Evolutionary conservation across 768 basidiomycete genomes (phyloP).

Genomic region (Amanita rimosa): DNA sequence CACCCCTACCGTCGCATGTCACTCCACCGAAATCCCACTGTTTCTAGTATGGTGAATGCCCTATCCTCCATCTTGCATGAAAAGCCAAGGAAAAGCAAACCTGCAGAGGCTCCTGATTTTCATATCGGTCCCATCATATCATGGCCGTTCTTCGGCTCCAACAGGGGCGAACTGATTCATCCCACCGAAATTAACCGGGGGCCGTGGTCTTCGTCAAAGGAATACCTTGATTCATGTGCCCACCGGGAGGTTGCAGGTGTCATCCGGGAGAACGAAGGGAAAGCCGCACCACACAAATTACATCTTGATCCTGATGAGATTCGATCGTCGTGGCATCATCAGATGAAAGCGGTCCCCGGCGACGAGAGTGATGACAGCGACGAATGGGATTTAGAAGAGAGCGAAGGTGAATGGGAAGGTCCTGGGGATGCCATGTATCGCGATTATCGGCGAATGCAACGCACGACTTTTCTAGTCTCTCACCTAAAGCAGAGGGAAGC

Average conservation of each 20-base stretch:
- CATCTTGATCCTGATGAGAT: conserved; percentile 80
- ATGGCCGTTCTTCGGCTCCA: conserved; percentile 86
- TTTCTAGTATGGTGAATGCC: conserved; percentile 18
- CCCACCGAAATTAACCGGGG: conserved; percentile 69
- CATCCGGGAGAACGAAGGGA: conserved; percentile 67
- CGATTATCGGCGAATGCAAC: conserved; percentile 74
- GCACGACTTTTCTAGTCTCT: conserved; percentile 67
- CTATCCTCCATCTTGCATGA: conserved; percentile 11
- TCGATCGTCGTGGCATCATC: conserved; percentile 57
- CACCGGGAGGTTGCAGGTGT: conserved; percentile 68
- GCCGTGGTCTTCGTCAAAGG: conserved; percentile 52
- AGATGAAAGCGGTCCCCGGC: conserved; percentile 52
- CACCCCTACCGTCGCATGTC: conserved; percentile 32
- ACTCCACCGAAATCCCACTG: conserved; percentile 13
- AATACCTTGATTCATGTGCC: conserved; percentile 56
- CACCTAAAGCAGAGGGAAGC: conserved; percentile 58
- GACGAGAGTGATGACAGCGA: conserved; percentile 70
- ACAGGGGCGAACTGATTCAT: conserved; percentile 61
- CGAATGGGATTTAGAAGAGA: conserved; percentile 71
- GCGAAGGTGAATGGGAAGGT: conserved; percentile 72
- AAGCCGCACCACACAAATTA: conserved; percentile 60
- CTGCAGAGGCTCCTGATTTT: conserved; percentile 22
- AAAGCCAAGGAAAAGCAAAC: conserved; percentile 11
- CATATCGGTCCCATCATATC: conserved; percentile 77
- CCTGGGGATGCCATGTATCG: conserved; percentile 71